Conservation (phyloP, 768 basidiomycete genomes). For the Favolaschia claudopus region DNA sequence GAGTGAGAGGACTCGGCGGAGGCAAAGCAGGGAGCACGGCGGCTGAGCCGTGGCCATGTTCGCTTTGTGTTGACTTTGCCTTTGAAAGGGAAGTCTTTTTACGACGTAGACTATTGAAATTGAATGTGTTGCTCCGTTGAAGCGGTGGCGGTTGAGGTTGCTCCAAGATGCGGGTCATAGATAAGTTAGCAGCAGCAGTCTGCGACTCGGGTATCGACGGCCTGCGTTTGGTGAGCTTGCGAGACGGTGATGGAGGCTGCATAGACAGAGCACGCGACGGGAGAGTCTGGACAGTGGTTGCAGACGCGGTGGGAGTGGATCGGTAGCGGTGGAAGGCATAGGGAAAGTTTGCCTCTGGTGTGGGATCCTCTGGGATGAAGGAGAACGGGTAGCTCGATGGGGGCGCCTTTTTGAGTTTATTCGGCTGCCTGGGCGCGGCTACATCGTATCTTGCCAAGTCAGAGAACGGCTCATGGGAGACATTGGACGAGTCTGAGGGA, state of each 20-base stretch:
- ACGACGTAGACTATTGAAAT: conserved; percentile 14
- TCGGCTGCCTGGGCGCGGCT: neutral
- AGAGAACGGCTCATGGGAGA: conserved; percentile 17
- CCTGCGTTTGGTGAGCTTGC: conserved; percentile 24
- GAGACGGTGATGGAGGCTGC: neutral
- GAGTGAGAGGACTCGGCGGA: conserved; percentile 10
- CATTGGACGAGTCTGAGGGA: conserved; percentile 16
- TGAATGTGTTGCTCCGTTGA: conserved; percentile 15
- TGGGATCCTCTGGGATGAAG: conserved; percentile 22
- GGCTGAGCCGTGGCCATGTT: conserved; percentile 5
- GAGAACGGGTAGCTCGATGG: conserved; percentile 27
- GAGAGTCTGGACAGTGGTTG: neutral
- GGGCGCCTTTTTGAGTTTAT: conserved; percentile 17
- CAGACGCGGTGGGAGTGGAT: conserved; percentile 9
- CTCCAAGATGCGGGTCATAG: neutral
- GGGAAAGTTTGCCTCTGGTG: conserved; percentile 14
- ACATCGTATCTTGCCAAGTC: neutral
- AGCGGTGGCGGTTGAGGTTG: conserved; percentile 6
- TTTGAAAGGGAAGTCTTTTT: conserved; percentile 1
- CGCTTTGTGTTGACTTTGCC: neutral
- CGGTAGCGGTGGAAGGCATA: conserved; percentile 14
- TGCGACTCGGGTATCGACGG: conserved; percentile 1
- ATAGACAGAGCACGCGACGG: conserved; percentile 12
- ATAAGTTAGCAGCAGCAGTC: neutral
- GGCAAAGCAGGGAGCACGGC: conserved; percentile 4